Conservation (phyloP, 2,329 filamentous ascomycete species). For the Scedosporium boydii region DNA sequence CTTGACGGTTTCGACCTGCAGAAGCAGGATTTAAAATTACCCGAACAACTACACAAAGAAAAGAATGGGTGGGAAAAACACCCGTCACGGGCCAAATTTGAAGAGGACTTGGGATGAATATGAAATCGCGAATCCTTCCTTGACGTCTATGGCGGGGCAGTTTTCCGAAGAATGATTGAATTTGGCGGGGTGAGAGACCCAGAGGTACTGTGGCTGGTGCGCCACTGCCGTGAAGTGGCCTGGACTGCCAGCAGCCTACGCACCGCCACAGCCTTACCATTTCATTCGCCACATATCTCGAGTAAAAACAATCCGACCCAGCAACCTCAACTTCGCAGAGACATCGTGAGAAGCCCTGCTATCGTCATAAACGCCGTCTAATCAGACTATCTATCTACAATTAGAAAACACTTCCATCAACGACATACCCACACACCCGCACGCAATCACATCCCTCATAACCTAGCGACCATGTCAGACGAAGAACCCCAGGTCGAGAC, state of each 20-base stretch:
- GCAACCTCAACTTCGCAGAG: not conserved
- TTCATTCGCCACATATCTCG: not conserved
- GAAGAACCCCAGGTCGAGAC: conserved; percentile 16
- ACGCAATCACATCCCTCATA: not conserved
- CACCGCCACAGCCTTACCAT: not conserved
- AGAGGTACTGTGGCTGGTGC: not conserved
- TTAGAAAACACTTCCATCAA: no score
- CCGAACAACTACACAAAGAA: not conserved
- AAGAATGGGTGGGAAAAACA: not conserved
- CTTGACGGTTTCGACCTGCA: conserved; percentile 22
- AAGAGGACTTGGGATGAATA: not conserved
- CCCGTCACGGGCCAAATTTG: not conserved
- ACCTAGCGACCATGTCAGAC: conserved; percentile 21
- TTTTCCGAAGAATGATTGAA: not conserved
- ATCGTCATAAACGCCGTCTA: no score
- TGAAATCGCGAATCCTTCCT: not conserved
- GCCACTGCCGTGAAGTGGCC: not conserved
- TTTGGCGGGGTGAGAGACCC: not conserved
- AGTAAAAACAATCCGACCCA: not conserved
- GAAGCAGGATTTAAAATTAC: conserved; percentile 1
- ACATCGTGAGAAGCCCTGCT: no score
- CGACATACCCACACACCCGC: not conserved
- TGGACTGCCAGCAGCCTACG: not conserved
- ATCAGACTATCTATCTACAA: no score
- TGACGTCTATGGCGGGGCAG: not conserved